Percentiles rank a stretch among this genome's conserved stretches.
Conservation (phyloP, 768 basidiomycete genomes). For the Obba rivulosa region DNA sequence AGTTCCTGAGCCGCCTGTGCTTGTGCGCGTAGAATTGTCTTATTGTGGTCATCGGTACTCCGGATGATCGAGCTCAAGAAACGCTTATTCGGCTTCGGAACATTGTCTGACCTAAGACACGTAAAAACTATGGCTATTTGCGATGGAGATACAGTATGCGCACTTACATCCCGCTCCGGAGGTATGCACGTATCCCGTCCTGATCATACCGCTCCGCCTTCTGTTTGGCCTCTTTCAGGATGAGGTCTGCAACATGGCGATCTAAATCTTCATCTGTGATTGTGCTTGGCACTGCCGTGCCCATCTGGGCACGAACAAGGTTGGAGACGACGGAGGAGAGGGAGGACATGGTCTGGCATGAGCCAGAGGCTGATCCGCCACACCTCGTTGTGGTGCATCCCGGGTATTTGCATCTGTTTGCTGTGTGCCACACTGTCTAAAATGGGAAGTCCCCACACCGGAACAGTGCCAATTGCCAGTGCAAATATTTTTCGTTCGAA, state of each 20-base stretch:
- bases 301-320: slow-evolving; percentile 77
- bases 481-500: no score
- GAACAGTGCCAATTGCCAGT: no score
- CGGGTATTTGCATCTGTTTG: no score
- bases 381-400: no score
- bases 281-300: slow-evolving; percentile 48
- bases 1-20: slow-evolving; percentile 67
- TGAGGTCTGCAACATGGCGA: slow-evolving; percentile 84
- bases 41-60: slow-evolving; percentile 95
- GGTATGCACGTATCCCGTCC: slow-evolving; percentile 75
- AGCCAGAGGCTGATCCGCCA: no score
- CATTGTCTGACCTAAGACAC: slow-evolving; percentile 54
- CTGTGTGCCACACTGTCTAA: no score
- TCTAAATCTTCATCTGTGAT: slow-evolving; percentile 86
- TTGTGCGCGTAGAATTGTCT: slow-evolving; percentile 71
- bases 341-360: slow-evolving; percentile 36
- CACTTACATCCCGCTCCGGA: slow-evolving; percentile 34
- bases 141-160: not conserved
- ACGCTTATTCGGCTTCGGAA: slow-evolving; percentile 77
- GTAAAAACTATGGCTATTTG: not conserved
- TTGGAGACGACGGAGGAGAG: slow-evolving; percentile 82
- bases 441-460: no score
- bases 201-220: slow-evolving; percentile 78
- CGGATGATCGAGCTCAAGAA: slow-evolving; percentile 83
- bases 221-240: slow-evolving; percentile 89